Conservation (phyloP, 371 early-diverging fungal species). For the Rhizomucor pusillus region DNA sequence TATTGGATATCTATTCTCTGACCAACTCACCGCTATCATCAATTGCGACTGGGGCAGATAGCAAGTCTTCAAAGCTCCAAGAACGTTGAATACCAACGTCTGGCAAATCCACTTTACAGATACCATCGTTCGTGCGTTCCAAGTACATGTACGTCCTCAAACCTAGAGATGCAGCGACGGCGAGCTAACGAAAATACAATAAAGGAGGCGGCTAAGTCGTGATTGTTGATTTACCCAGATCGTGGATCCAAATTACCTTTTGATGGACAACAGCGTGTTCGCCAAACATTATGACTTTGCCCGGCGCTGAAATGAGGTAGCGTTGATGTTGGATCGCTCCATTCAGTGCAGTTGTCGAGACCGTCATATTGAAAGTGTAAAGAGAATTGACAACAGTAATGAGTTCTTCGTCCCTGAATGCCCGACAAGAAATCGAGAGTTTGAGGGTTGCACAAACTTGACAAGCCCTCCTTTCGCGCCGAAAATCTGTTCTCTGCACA, state of each 20-base stretch:
- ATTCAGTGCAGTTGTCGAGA: no score
- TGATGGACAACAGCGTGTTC: constrained; percentile 98
- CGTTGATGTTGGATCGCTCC: constrained; percentile 1
- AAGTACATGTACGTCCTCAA: constrained; percentile 63
- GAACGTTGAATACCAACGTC: constrained; percentile 47
- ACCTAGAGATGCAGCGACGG: constrained; percentile 73
- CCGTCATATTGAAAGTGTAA: no score
- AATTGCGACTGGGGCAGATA: constrained; percentile 12
- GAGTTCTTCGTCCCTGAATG: no score
- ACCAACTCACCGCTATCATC: constrained; percentile 18
- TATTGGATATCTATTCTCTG: not conserved
- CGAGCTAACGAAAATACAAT: constrained; percentile 33
- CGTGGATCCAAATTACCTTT: constrained; percentile 55
- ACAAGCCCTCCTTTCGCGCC: no score
- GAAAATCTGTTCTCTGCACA: no score
- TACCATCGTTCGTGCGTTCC: constrained; percentile 38
- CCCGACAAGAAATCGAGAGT: no score
- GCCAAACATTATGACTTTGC: constrained; percentile 96
- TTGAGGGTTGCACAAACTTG: no score
- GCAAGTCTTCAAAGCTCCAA: constrained; percentile 39
- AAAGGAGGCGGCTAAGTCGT: not conserved
- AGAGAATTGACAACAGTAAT: no score
- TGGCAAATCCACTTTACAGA: constrained; percentile 45
- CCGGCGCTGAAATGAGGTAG: constrained; percentile 77
- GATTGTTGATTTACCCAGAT: not conserved